Evolutionary conservation across 1,284 basidiomycete species (phyloP), one percentile per base, ranked within the genome.

Genomic region (Rhodotorula glutinis): DNA sequence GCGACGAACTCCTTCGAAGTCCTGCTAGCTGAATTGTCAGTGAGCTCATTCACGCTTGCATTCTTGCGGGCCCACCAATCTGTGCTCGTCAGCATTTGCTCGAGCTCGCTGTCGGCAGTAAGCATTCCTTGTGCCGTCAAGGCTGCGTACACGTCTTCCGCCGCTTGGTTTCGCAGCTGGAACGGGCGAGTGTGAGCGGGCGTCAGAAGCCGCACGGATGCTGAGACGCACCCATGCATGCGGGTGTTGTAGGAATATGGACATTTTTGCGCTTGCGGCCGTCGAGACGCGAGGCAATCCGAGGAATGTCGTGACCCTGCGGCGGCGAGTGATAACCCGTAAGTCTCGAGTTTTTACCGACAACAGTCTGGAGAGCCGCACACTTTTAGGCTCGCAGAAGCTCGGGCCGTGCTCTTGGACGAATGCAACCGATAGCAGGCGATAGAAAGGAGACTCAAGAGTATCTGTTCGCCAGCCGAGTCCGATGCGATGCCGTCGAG

Each of bases 301-400:
- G 58, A 91, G 79, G 62, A 90, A 81, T 73, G 87, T 84, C 53
- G 86, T 82, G 38, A 85, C 81, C 61, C 89, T 91, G 65, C 46
- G 30, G 17, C 46, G 54, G n/a, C 13, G 19, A 17, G 17, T 41
- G 47, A 1, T 21, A 13, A 41, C 43, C 46, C 5, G 53, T 57
- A 0, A 33, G 27, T 3, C 29, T 38, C 30, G 60, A 57, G 33
- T 11, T 11, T 38, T 11, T 11, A 7, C 11, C 19, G 43, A 49
- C 29, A 9, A 29, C 51, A 55, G 49, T 41, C 46, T 30, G 30
- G 43, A 16, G 10, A 14, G 30, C 77, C 84, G 73, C 74, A 93
- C 92, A 89, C 84, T 79, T 87, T 89, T 88, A 92, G 89, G 2
- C 86, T 85, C 67, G 87, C 85, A 11, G 83, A 82, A 46, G 94